Evolutionary conservation across 2,329 filamentous ascomycete genomes (phyloP).

Genomic region (Pseudopyricularia cyperi): DNA sequence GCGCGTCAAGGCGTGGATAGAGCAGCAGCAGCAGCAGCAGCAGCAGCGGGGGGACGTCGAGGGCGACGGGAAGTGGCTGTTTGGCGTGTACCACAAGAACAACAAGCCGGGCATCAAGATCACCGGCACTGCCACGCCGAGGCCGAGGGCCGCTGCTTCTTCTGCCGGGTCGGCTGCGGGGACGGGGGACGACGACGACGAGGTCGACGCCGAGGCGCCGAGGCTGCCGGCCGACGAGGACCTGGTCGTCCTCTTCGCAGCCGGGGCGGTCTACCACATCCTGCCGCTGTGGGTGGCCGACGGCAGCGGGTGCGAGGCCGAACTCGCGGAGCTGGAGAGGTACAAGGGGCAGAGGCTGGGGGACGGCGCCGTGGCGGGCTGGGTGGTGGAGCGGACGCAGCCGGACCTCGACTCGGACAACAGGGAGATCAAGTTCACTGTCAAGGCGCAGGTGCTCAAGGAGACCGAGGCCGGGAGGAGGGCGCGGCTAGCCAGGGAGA

Average conservation of each 20-base stretch:
- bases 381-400: conserved; percentile 46
- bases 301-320: conserved; percentile 27
- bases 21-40: conserved; percentile 22
- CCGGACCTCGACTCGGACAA: conserved; percentile 17
- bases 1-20: conserved; percentile 33
- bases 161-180: conserved; percentile 14
- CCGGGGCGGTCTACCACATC: conserved; percentile 34
- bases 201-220: conserved; percentile 17
- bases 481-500: background rate
- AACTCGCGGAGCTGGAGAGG: conserved; percentile 16
- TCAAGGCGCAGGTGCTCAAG: conserved; percentile 8
- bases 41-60: conserved; percentile 14
- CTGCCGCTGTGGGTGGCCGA: conserved; percentile 36
- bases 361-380: conserved; percentile 27
- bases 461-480: conserved; percentile 1
- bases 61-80: conserved; percentile 21
- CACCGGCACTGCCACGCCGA: conserved; percentile 20
- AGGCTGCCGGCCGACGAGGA: conserved; percentile 16
- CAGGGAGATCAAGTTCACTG: conserved; percentile 6
- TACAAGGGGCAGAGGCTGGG: conserved; percentile 12
- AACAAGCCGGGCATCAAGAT: conserved; percentile 24
- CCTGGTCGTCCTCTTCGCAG: conserved; percentile 35
- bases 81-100: conserved; percentile 26
- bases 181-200: conserved; percentile 15
- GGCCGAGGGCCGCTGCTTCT: conserved; percentile 9